Evolutionary conservation across 2,329 filamentous ascomycete species (phyloP), one percentile per base, ranked within the genome.

Genomic region (Neocucurbitaria cava): DNA sequence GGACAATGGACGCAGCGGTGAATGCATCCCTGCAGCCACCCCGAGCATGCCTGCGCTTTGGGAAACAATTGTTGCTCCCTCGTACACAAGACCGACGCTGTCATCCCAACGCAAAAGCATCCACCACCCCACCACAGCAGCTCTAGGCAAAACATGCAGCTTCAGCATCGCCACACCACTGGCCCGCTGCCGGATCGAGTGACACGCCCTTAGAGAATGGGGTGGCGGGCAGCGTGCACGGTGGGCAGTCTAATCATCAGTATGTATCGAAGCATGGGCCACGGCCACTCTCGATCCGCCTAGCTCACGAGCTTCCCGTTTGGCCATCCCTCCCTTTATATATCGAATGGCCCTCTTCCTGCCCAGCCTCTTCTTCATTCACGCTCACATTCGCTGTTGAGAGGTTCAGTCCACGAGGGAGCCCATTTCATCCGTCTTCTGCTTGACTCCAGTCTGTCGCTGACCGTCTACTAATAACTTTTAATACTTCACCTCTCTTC

Each of bases 371-470:
- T 52, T 43, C 44, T 49, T 53, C 58, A n/a, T 4, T 54, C 56
- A 52, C 60, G 48, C 56, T 61, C 66, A 66, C 72, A 58, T 58
- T 75, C 70, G 70, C 64, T 74, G 59, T 58, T 58, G 61, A 57
- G 49, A 46, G 44, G 50, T 26, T 52, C 41, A 44, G 47, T 52
- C 49, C 60, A 53, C 41, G 55, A 58, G 56, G 57, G 40, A 18
- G 51, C 42, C 43, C 39, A 40, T 40, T 46, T 40, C 33, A 42
- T 54, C 43, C 38, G 41, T 44, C 20, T 51, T 54, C 24, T 47
- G 35, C 42, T 36, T 35, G 26, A 48, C 42, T 26, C 10, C 52
- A 35, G 56, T 62, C 66, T 68, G 54, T 69, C 68, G 64, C 62
- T 69, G 57, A 59, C 62, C 42, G 55, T 53, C 43, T 54, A 53